These are phyloP conservation scores for Trichosporon faecale DNA, from an alignment of 1,284 basidiomycete species.

Conservation along the genomic window DNA sequence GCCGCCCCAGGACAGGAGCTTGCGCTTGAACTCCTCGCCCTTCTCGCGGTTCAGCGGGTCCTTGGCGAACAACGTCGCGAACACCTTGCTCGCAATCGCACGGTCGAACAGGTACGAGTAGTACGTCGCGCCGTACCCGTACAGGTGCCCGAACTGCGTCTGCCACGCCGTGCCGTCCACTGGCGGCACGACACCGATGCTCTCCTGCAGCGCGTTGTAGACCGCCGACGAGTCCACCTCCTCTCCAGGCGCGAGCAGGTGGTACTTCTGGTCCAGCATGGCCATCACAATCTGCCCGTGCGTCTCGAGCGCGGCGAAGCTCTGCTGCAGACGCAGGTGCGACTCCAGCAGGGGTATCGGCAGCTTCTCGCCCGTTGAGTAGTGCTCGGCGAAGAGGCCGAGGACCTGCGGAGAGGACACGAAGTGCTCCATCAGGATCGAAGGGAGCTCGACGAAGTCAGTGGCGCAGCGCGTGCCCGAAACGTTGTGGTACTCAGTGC, in stretches of 20 bases:
- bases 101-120: conserved; percentile 96
- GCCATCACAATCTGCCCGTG: conserved; percentile 90
- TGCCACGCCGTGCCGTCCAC: conserved; percentile 85
- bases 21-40: conserved; percentile 73
- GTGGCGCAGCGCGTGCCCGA: conserved; percentile 98
- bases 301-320: conserved; percentile 64
- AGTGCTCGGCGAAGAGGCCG: conserved; percentile 66
- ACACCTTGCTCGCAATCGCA: conserved; percentile 88
- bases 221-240: conserved; percentile 68
- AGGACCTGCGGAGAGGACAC: conserved; percentile 79
- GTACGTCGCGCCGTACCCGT: conserved; percentile 95
- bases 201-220: conserved; percentile 64
- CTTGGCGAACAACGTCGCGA: conserved; percentile 70
- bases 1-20: conserved; percentile 77
- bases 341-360: conserved; percentile 59
- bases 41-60: conserved; percentile 63
- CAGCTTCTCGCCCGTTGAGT: conserved; percentile 65
- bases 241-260: conserved; percentile 60
- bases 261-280: conserved; percentile 83
- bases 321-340: conserved; percentile 50
- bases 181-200: conserved; percentile 72
- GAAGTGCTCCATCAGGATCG: conserved; percentile 97
- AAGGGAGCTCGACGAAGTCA: conserved; percentile 96
- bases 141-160: conserved; percentile 91
- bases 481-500: conserved; percentile 96